Conservation (phyloP, 208 protist genomes). For the Trypanosomatidae sp. region DNA sequence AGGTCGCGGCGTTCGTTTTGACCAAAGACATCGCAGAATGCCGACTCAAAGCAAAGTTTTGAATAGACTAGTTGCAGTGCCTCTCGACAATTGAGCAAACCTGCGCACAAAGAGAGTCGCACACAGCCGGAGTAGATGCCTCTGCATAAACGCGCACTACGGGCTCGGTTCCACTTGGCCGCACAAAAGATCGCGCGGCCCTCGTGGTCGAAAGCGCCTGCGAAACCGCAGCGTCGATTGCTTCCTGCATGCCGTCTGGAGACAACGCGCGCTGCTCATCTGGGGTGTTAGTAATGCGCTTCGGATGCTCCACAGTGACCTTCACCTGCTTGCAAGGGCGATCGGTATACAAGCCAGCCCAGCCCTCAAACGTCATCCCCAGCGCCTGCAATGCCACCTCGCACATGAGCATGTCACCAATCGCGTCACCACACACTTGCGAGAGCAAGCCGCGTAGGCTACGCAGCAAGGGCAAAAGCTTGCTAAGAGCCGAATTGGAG, state of each 20-base stretch:
- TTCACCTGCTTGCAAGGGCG: slow-evolving; percentile 56
- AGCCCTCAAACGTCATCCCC: slow-evolving; percentile 41
- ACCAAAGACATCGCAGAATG: too few relatives aligned
- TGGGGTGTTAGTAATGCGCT: slow-evolving; percentile 66
- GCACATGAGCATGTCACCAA: slow-evolving; percentile 75
- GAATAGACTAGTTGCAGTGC: too few relatives aligned
- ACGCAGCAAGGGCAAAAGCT: background rate
- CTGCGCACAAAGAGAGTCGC: slow-evolving; percentile 30
- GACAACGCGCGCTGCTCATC: slow-evolving; percentile 63
- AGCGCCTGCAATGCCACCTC: slow-evolving; percentile 58
- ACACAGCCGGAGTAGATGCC: slow-evolving; percentile 28
- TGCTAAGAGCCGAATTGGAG: too few relatives aligned
- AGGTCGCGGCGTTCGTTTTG: too few relatives aligned
- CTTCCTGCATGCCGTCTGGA: slow-evolving; percentile 76
- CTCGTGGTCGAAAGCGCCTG: background rate
- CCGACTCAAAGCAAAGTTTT: too few relatives aligned
- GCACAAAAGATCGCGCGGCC: slow-evolving; percentile 81
- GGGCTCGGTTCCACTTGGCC: slow-evolving; percentile 95
- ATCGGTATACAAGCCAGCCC: slow-evolving; percentile 63
- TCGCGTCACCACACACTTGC: slow-evolving; percentile 88
- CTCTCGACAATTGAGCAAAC: slow-evolving; percentile 42
- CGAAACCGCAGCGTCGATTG: slow-evolving; percentile 75
- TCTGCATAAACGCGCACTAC: slow-evolving; percentile 93
- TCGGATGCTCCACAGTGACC: slow-evolving; percentile 47
- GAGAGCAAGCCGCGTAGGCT: slow-evolving; percentile 45